Evolutionary conservation across 192 early-diverging fungal species (phyloP), one percentile per base, ranked within the genome.

Genomic region (Podochytrium sp.): DNA sequence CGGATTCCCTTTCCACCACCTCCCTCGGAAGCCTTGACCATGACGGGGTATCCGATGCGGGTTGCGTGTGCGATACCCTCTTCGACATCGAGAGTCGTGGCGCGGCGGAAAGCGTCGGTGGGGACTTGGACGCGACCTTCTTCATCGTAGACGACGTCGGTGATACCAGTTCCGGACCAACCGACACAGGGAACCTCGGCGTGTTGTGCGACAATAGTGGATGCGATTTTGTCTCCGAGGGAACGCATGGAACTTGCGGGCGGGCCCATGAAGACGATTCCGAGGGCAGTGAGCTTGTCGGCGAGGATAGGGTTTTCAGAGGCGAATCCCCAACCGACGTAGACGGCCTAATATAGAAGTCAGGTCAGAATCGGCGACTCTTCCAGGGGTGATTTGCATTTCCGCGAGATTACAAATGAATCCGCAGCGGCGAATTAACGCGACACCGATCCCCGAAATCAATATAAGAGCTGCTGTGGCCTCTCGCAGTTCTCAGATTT

Each of bases 251-350:
- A 95, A 14, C 91, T 92, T 5, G 94, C 90, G 1, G 97, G 96
- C 33, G 97, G 97, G 67, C 97, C 97, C 68, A 99, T 97, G 74
- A 99, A 99, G 53, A 97, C 90, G 70, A 94, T 89, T 34, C 37
- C 41, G 62, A 91, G 88, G 64, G 86, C 87, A 50, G 91, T 84
- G 20, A 99, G 91, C 73, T 91, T 90, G 80, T 99, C 97, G 67
- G 95, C 95, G 64, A 99, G 86, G 64, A 92, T 83, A 52, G 97
- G 97, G 79, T 99, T 97, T 78, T 99, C 97, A 20, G 97, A 99
- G 16, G 97, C 97, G 70, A 98, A 96, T 56, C 97, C 97, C 97
- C 97, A 99, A 51, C 97, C 97, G 75, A 97, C 97, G 92, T 95
- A 96, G 47, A 96, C 94, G 66, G 95, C 92, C 83, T 97, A 41